A percentile compares a stretch with the other conserved stretches of the same genome.
phyloP scores from a whole-genome alignment of 495 filamentous ascomycete species.

The Podospora tetraspora region DNA sequence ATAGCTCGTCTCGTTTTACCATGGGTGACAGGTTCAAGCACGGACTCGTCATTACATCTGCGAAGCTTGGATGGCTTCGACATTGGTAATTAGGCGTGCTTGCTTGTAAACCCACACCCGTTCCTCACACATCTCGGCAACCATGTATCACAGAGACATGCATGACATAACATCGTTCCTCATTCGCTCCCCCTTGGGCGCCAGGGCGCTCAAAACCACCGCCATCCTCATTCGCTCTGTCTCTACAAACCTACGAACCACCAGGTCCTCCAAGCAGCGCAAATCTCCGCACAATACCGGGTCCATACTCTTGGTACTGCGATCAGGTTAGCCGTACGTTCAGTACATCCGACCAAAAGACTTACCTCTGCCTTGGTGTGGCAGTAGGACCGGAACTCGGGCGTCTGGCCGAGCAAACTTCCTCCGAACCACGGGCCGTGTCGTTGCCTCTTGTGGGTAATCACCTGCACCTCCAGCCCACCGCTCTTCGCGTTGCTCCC shows the following conservation, averaged over 20 bases:
- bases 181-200: slow-evolving; percentile 18
- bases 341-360: slow-evolving; percentile 3
- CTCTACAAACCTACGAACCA: slow-evolving; percentile 42
- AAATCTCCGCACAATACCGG: slow-evolving; percentile 92
- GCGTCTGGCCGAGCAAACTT: slow-evolving; percentile 91
- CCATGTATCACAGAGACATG: not conserved
- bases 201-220: slow-evolving; percentile 12
- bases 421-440: slow-evolving; percentile 99
- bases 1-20: too few species aligned
- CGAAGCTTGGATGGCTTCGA: not conserved
- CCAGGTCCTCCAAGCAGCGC: slow-evolving; percentile 91
- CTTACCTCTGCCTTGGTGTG: slow-evolving; percentile 84
- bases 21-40: too few species aligned
- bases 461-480: slow-evolving; percentile 91
- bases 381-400: slow-evolving; percentile 98
- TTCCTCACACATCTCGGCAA: too few species aligned
- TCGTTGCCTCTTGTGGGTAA: slow-evolving; percentile 90
- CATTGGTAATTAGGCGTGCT: not conserved
- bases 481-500: slow-evolving; percentile 84
- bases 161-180: slow-evolving; percentile 7
- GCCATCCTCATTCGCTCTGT: slow-evolving; percentile 21
- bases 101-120: too few species aligned
- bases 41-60: too few species aligned
- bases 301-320: slow-evolving; percentile 88
- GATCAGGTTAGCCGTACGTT: slow-evolving; percentile 14